These are phyloP conservation scores for Haplosporangium gracile DNA, from an alignment of 192 early-diverging fungal species.

Conservation along the genomic window DNA sequence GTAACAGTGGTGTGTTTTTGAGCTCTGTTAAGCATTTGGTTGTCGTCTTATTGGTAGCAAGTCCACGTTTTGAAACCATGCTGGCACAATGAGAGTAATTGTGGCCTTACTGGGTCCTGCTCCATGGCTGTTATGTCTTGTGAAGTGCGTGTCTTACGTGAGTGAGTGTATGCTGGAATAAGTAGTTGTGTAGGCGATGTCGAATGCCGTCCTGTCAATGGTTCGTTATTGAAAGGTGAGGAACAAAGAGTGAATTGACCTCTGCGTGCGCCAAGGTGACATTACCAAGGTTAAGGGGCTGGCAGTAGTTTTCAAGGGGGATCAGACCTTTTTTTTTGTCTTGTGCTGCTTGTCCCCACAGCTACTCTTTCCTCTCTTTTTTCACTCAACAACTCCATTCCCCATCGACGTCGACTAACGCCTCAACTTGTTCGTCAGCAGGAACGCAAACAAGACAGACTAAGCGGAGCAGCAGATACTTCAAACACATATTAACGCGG, in stretches of 20 bases:
- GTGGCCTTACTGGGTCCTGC: background rate
- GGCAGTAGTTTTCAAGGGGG: too few relatives aligned
- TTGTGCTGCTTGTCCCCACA: too few relatives aligned
- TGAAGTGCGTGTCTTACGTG: background rate
- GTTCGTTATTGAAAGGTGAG: background rate
- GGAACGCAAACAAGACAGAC: background rate
- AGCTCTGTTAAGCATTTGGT: background rate
- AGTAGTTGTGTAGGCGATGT: background rate
- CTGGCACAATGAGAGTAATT: background rate
- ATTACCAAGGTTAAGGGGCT: too few relatives aligned
- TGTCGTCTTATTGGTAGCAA: background rate
- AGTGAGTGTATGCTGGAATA: background rate
- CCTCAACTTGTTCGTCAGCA: background rate
- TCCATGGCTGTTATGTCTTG: background rate
- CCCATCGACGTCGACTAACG: background rate
- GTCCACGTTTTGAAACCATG: background rate
- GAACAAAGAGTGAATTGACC: background rate
- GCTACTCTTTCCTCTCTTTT: background rate
- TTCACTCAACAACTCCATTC: background rate
- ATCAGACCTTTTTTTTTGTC: too few relatives aligned
- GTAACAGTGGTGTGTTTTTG: background rate
- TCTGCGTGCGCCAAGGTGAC: background rate
- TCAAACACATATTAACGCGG: too few relatives aligned
- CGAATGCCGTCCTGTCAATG: background rate
- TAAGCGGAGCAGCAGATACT: background rate